These are phyloP conservation scores for Discostella stelligera DNA, from an alignment of 352 stramenopile genomes.

Conservation along the genomic window DNA sequence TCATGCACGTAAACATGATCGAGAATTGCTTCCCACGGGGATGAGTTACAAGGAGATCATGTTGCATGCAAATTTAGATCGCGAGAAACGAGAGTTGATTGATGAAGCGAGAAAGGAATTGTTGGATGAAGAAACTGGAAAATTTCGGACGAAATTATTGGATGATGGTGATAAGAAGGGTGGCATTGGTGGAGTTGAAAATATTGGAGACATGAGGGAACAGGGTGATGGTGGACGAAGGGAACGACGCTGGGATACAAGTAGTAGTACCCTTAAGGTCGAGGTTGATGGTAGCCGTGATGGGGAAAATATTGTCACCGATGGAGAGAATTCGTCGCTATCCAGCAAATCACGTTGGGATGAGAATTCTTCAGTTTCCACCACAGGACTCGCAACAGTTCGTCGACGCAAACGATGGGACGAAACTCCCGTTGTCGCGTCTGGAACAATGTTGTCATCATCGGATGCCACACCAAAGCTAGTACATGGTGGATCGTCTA, in stretches of 20 bases:
- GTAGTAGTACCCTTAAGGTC: background rate
- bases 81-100: conserved; percentile 90
- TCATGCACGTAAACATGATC: conserved; percentile 71
- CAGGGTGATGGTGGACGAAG: conserved; percentile 2
- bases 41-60: conserved; percentile 76
- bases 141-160: conserved; percentile 87
- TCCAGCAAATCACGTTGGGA: conserved; percentile 61
- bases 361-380: conserved; percentile 42
- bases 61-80: conserved; percentile 85
- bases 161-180: conserved; percentile 17
- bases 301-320: conserved; percentile 43
- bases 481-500: conserved; percentile 7
- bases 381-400: conserved; percentile 50
- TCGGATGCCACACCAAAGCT: conserved; percentile 42
- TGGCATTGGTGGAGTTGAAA: background rate
- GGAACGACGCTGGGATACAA: background rate
- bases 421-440: conserved; percentile 89
- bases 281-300: background rate
- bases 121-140: conserved; percentile 45
- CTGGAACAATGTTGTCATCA: conserved; percentile 30
- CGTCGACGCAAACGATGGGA: conserved; percentile 96
- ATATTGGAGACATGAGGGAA: background rate
- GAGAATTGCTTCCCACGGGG: conserved; percentile 60
- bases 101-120: conserved; percentile 86
- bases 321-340: conserved; percentile 53